Conservation (phyloP, 768 basidiomycete species). For the Exidia glandulosa region DNA sequence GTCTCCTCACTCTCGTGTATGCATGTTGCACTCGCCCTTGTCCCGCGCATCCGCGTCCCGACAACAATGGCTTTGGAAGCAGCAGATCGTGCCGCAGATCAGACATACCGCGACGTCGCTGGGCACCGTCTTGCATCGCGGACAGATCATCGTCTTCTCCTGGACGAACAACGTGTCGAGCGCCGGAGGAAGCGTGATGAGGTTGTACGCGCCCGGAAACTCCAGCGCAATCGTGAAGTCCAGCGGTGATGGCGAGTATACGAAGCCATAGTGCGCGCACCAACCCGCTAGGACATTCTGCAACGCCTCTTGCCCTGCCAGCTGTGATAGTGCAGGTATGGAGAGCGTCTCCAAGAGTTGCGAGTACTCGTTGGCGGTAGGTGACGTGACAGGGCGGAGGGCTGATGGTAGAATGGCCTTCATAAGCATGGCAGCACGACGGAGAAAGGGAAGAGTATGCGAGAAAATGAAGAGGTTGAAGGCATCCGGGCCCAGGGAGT, state of each 20-base stretch:
- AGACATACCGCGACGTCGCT: slow-evolving; percentile 84
- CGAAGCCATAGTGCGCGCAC: slow-evolving; percentile 81
- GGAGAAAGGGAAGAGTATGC: slow-evolving; percentile 86
- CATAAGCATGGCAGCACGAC: slow-evolving; percentile 75
- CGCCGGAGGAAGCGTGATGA: slow-evolving; percentile 67
- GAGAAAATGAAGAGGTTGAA: slow-evolving; percentile 80
- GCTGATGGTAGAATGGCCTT: slow-evolving; percentile 58
- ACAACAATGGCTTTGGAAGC: slow-evolving; percentile 91
- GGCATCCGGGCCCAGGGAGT: slow-evolving; percentile 69
- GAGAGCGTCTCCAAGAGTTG: slow-evolving; percentile 65
- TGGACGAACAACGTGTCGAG: slow-evolving; percentile 78
- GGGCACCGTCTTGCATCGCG: slow-evolving; percentile 67
- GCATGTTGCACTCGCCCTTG: slow-evolving; percentile 90
- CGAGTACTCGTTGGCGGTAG: slow-evolving; percentile 57
- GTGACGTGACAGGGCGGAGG: slow-evolving; percentile 33
- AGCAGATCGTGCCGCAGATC: slow-evolving; percentile 77
- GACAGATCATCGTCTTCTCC: slow-evolving; percentile 62
- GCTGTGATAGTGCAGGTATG: slow-evolving; percentile 68
- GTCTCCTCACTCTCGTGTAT: slow-evolving; percentile 85
- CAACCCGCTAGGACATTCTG: slow-evolving; percentile 83
- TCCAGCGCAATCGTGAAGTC: slow-evolving; percentile 56
- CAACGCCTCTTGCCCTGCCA: slow-evolving; percentile 76
- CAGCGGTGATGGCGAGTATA: slow-evolving; percentile 65
- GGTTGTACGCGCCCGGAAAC: slow-evolving; percentile 71
- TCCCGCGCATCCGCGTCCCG: slow-evolving; percentile 47